Conservation (phyloP, 148 eudicot species). For the Drosera capensis region DNA sequence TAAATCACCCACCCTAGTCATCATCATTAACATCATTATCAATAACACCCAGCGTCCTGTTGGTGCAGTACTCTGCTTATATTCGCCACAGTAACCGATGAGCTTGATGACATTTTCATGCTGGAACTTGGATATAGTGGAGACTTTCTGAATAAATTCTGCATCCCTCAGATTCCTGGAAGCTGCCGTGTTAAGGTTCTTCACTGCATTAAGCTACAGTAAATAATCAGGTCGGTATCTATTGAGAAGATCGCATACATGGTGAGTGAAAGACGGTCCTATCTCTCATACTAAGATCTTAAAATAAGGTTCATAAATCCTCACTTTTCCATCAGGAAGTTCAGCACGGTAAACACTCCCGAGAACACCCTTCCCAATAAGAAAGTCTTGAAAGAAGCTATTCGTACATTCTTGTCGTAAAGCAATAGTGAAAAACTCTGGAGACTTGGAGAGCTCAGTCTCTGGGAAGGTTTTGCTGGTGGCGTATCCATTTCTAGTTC, state of each 20-base stretch:
- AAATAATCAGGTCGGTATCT: no score
- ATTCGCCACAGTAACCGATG: conserved; percentile 76
- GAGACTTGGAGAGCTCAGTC: conserved; percentile 23
- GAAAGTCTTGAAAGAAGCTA: conserved; percentile 87
- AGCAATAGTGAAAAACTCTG: conserved; percentile 53
- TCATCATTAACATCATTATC: no score
- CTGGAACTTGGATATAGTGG: conserved; percentile 41
- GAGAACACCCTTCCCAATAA: conserved; percentile 63
- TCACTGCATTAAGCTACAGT: conserved; percentile 62
- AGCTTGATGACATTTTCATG: conserved; percentile 64
- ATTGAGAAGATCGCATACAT: neutral
- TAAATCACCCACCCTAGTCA: no score
- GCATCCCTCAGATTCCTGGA: conserved; percentile 36
- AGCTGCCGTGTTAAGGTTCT: conserved; percentile 52
- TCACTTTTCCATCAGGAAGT: conserved; percentile 68
- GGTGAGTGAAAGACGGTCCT: neutral
- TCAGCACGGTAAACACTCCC: conserved; percentile 72
- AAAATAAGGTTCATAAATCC: neutral
- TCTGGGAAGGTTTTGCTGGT: conserved; percentile 9
- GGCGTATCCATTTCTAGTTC: conserved; percentile 16
- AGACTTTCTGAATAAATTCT: conserved; percentile 59
- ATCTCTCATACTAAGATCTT: neutral
- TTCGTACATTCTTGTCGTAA: conserved; percentile 71
- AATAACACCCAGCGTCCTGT: conserved; percentile 71
- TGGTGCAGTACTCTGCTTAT: conserved; percentile 59